A percentile compares a stretch with the other conserved stretches of the same genome.
These are phyloP conservation scores for Fomitopsis serialis DNA, from an alignment of 768 basidiomycete species.

Conservation along the genomic window DNA sequence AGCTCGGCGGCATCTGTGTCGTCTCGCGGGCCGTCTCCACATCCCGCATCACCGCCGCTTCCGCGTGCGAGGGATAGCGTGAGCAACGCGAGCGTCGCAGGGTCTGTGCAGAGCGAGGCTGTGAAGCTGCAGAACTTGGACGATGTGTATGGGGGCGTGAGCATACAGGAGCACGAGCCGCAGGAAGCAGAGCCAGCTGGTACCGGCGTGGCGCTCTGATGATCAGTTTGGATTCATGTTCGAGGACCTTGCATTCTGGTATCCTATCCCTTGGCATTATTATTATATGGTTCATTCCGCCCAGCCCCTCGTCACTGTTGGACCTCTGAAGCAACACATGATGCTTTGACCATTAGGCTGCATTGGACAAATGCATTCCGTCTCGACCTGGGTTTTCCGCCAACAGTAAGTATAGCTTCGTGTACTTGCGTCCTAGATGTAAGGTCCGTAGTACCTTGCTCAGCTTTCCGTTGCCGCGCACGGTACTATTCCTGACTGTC, in stretches of 20 bases:
- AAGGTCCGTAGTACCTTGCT: too few relatives aligned
- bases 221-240: background rate
- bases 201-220: constrained; percentile 4
- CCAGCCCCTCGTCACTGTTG: too few relatives aligned
- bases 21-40: constrained; percentile 12
- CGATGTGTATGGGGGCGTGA: constrained; percentile 2
- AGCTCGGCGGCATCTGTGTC: constrained; percentile 7
- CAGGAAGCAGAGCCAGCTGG: constrained; percentile 3
- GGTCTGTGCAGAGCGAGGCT: background rate
- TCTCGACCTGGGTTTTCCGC: too few relatives aligned
- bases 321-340: too few relatives aligned
- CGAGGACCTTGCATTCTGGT: background rate
- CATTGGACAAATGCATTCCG: too few relatives aligned
- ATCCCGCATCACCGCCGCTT: constrained; percentile 9
- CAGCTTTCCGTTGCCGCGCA: too few relatives aligned
- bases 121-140: constrained; percentile 14
- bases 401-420: too few relatives aligned
- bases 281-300: background rate
- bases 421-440: too few relatives aligned
- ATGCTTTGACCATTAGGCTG: too few relatives aligned
- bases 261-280: background rate
- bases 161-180: constrained; percentile 1
- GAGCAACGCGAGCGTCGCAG: constrained; percentile 9
- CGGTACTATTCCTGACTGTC: too few relatives aligned
- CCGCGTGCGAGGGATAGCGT: constrained; percentile 5